Evolutionary conservation across 2,329 filamentous ascomycete genomes (phyloP), one percentile per base, ranked within the genome.

Genomic region (Arthrobotrys pseudoclavata): DNA sequence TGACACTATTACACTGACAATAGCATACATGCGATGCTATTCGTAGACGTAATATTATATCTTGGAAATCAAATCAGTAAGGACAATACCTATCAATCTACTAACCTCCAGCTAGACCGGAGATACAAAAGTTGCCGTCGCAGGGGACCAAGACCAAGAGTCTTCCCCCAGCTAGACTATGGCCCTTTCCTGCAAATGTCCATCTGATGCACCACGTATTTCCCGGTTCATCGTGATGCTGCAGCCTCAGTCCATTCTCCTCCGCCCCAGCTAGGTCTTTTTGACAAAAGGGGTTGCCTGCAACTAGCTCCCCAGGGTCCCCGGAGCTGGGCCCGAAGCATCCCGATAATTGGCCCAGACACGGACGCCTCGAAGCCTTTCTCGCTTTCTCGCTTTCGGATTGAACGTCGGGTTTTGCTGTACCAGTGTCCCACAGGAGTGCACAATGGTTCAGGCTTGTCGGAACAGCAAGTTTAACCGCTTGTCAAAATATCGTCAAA

Each of bases 101-200:
- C 31, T 31, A 18, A 50, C 47, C 47, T 50, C 47, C 47, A 22
- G 34, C 18, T 20, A 47, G 42, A 45, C 42, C 34, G 24, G 45
- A 72, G 48, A 64, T 53, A 63, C 57, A 66, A 72, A 72, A 72
- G 69, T 72, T 57, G 45, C 69, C 69, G 69, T 72, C 69, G 69
- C 69, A 72, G 60, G 24, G 63, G 9, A 31, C 13, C 50, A 13
- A 26, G 18, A 29, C 50, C 26, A 40, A 53, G 20, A 34, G 52
- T 60, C 10, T n/a, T 13, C n/a, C 22, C 31, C 45, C 34, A 42
- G 18, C 22, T 42, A 55, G 34, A 52, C 45, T 55, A 55, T 52
- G 34, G 47, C 13, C 45, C 42, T 47, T 37, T 50, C 22, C 66
- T 69, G 66, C 66, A 69, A 31, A 60, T 1, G 42, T 42, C 66